These are phyloP conservation scores for Recurvomyces mirabilis DNA, from an alignment of 495 filamentous ascomycete species.

Conservation along the genomic window DNA sequence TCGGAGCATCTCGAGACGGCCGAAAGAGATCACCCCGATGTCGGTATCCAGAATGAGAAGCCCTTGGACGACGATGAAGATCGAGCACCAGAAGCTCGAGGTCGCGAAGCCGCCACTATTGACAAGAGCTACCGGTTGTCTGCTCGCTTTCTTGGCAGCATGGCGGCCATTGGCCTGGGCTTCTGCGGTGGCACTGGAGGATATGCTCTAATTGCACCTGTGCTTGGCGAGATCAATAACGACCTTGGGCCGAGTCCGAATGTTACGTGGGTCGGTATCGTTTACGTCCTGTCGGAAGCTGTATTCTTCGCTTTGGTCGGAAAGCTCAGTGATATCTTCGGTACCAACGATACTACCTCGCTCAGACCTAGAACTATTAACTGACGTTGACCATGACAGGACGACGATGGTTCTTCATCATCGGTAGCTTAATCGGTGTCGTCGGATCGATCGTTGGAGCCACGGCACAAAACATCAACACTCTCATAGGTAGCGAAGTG, in stretches of 20 bases:
- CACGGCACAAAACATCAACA: conserved; percentile 19
- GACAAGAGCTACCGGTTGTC: background rate
- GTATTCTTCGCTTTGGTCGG: conserved; percentile 36
- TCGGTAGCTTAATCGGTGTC: conserved; percentile 14
- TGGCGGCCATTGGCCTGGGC: background rate
- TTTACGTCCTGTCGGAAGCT: conserved; percentile 2
- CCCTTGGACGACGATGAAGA: background rate
- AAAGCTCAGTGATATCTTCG: conserved; percentile 42
- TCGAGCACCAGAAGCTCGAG: background rate
- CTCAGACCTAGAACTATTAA: too few species aligned
- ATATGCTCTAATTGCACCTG: background rate
- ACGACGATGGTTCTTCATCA: conserved; percentile 18
- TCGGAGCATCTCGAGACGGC: too few species aligned
- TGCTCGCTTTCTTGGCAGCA: background rate
- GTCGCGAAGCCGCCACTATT: background rate
- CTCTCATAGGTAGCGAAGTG: conserved; percentile 18
- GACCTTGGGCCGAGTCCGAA: conserved; percentile 1
- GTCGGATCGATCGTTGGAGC: conserved; percentile 24
- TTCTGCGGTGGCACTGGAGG: background rate
- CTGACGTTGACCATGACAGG: conserved; percentile 14
- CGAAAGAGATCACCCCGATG: too few species aligned
- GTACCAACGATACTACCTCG: too few species aligned
- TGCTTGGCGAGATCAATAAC: background rate
- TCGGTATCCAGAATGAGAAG: background rate
- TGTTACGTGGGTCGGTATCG: background rate